phyloP scores from a whole-genome alignment of 2,329 filamentous ascomycete species.

The Dactylellina drechsleri region DNA sequence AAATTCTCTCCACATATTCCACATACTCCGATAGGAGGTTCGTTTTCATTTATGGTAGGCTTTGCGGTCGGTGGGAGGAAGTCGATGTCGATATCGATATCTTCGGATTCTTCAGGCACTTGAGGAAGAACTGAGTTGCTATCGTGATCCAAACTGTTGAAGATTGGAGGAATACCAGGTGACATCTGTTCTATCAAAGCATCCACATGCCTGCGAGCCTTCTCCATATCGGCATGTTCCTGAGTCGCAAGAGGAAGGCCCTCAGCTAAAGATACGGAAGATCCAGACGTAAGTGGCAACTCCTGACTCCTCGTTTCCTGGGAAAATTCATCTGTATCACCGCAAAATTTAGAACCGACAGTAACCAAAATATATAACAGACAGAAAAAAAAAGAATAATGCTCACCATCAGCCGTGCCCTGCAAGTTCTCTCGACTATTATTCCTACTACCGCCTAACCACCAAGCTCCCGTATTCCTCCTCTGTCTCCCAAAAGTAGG shows the following conservation, averaged over 20 bases:
- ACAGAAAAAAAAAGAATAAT: not conserved
- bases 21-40: conserved; percentile 30
- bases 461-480: conserved; percentile 50
- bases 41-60: not conserved
- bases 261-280: not conserved
- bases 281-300: not conserved
- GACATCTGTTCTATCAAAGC: not conserved
- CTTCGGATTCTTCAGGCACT: conserved; percentile 9
- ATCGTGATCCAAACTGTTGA: not conserved
- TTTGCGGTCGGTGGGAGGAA: not conserved
- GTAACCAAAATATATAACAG: conserved; percentile 2
- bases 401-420: conserved; percentile 12
- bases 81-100: not conserved
- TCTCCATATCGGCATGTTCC: not conserved
- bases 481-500: conserved; percentile 41
- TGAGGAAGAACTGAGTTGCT: conserved; percentile 2
- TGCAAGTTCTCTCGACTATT: not conserved
- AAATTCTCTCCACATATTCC: conserved; percentile 29
- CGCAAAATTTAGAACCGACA: not conserved
- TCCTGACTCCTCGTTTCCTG: not conserved
- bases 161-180: not conserved
- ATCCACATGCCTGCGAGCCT: not conserved
- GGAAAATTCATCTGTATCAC: not conserved
- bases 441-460: conserved; percentile 14
- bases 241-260: not conserved